A percentile compares a stretch with the other conserved stretches of the same genome.
These are phyloP conservation scores for Fusarium globosum DNA, from an alignment of 2,329 filamentous ascomycete species.

Conservation along the genomic window DNA sequence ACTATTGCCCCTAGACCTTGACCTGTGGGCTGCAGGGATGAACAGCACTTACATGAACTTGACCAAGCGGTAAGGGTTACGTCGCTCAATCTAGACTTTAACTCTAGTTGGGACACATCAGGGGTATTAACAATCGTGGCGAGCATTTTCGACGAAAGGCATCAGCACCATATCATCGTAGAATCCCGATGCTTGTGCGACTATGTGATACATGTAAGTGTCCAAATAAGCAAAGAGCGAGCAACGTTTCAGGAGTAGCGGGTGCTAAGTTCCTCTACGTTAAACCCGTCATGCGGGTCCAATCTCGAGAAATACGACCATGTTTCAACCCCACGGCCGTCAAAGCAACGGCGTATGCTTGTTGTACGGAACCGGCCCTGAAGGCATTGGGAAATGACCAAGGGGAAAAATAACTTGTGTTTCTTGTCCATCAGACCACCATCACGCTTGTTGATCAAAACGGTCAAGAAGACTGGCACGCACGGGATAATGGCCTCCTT, in stretches of 20 bases:
- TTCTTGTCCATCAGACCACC: background rate
- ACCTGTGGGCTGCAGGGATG: constrained; percentile 24
- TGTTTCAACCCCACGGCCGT: background rate
- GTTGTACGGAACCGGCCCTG: background rate
- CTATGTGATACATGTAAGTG: background rate
- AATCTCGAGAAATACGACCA: background rate
- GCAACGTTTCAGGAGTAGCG: background rate
- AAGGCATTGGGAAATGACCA: background rate
- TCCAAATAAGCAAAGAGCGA: constrained; percentile 6
- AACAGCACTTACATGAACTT: constrained; percentile 7
- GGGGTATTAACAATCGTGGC: background rate
- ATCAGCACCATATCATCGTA: background rate
- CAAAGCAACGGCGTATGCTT: background rate
- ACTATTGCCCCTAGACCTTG: constrained; percentile 29
- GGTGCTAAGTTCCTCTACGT: constrained; percentile 1
- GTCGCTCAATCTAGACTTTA: constrained; percentile 9
- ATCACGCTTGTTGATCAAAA: background rate
- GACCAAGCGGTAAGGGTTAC: background rate
- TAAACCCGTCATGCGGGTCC: constrained; percentile 9
- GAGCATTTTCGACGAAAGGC: background rate
- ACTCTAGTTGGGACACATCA: background rate
- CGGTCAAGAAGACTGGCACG: background rate
- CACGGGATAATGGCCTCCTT: background rate
- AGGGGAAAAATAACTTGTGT: background rate
- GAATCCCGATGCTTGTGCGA: background rate